phyloP scores from a whole-genome alignment of 257 asterid genomes.

The Ajuga chamaepitys region DNA sequence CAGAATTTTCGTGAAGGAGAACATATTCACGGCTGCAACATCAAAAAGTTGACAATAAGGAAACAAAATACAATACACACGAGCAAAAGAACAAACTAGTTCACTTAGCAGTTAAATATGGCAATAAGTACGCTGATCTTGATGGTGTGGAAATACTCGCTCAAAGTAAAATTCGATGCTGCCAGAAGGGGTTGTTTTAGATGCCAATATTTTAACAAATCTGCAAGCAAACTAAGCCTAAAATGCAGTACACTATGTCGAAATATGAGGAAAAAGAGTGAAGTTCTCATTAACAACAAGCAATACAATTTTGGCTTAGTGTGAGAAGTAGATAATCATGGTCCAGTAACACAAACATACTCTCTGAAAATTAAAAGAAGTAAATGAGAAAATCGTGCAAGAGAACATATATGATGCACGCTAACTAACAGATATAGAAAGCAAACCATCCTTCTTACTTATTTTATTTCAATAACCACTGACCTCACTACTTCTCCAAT shows the following conservation, averaged over 20 bases:
- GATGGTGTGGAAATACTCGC: not conserved
- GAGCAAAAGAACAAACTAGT: not conserved
- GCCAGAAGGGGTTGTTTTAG: not conserved
- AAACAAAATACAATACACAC: not conserved
- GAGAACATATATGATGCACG: not conserved
- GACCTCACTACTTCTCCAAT: not conserved
- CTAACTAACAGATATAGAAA: not conserved
- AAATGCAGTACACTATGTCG: not conserved
- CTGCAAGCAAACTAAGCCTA: not conserved
- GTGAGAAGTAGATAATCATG: not conserved
- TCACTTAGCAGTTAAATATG: not conserved
- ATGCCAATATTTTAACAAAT: not conserved
- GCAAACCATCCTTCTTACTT: not conserved
- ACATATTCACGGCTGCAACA: conserved; percentile 94
- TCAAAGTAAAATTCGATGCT: not conserved
- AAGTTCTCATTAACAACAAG: not conserved
- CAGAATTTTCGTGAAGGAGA: conserved; percentile 80
- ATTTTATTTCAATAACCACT: not conserved
- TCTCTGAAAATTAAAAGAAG: not conserved
- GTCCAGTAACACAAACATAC: not conserved
- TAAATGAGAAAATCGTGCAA: not conserved
- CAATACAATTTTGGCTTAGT: not conserved
- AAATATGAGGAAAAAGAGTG: not conserved
- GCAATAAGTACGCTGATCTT: not conserved
- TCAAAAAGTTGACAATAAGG: not conserved